A percentile compares a stretch with the other conserved stretches of the same genome.
phyloP scores from a whole-genome alignment of 1,284 basidiomycete species.

The Apiotrichum gracile region DNA sequence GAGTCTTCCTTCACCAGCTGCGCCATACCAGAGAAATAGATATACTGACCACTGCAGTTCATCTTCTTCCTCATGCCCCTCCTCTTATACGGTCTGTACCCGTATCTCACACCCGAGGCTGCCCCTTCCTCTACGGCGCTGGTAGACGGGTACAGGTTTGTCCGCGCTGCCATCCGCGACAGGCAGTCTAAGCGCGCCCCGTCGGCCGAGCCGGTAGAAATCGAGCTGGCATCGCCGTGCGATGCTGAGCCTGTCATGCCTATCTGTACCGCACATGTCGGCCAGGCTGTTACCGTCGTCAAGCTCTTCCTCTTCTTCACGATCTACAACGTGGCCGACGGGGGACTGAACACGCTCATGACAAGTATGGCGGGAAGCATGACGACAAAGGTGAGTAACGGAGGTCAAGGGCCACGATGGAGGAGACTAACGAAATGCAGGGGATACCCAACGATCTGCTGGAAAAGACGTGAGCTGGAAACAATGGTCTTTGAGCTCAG shows the following conservation, averaged over 20 bases:
- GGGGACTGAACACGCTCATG: constrained; percentile 19
- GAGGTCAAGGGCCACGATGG: too few species aligned
- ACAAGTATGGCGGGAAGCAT: constrained; percentile 23
- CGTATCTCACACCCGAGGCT: constrained; percentile 10
- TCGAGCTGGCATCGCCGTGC: too few species aligned
- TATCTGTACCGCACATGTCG: not conserved
- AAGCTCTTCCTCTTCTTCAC: constrained; percentile 21
- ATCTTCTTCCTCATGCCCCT: constrained; percentile 23
- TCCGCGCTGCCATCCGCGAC: not conserved
- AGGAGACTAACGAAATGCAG: too few species aligned
- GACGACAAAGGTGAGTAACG: constrained; percentile 24
- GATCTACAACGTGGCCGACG: constrained; percentile 20
- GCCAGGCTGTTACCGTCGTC: constrained; percentile 1
- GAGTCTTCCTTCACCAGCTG: too few species aligned
- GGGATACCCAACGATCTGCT: constrained; percentile 28
- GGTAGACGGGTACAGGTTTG: constrained; percentile 2
- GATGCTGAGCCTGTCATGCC: not conserved
- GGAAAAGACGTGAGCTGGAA: constrained; percentile 17
- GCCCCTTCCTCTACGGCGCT: constrained; percentile 12
- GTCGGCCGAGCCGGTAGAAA: not conserved
- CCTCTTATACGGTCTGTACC: constrained; percentile 9
- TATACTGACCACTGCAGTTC: too few species aligned
- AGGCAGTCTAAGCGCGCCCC: not conserved
- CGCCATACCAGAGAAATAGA: too few species aligned
- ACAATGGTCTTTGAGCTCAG: not conserved